phyloP scores from a whole-genome alignment of 2,329 filamentous ascomycete species.

The Rutstroemia sp. region DNA sequence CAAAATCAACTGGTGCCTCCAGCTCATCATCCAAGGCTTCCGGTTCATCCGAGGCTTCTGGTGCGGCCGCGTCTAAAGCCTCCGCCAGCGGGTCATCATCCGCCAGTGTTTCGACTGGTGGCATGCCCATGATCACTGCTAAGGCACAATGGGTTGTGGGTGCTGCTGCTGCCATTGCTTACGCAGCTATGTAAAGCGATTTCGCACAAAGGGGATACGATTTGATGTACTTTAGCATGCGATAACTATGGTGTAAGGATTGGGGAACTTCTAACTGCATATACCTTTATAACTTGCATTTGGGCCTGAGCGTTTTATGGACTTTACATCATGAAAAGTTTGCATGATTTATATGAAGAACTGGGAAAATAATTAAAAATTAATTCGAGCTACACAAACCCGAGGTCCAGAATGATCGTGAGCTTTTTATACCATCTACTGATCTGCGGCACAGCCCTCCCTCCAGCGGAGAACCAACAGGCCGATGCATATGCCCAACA shows the following conservation, averaged over 20 bases:
- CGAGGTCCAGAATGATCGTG: no score
- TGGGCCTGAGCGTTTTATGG: neutral
- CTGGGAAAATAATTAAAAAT: no score
- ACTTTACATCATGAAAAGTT: neutral
- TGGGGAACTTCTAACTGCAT: neutral
- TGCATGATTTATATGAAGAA: neutral
- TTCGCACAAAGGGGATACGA: neutral
- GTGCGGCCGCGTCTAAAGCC: neutral
- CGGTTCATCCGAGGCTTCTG: neutral
- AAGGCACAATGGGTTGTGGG: slow-evolving; percentile 21
- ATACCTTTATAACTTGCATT: neutral
- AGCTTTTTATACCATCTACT: no score
- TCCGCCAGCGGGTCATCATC: slow-evolving; percentile 7
- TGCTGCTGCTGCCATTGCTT: slow-evolving; percentile 23
- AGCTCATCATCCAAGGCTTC: neutral
- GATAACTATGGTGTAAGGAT: neutral
- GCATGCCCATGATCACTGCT: slow-evolving; percentile 22
- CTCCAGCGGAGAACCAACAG: no score
- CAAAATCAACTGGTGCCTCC: no score
- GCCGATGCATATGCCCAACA: no score
- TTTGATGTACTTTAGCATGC: neutral
- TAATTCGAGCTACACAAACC: no score
- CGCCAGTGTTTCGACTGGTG: slow-evolving; percentile 9
- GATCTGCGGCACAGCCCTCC: no score
- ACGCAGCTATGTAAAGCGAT: slow-evolving; percentile 16